Conservation (phyloP, 139 green algal species). For the Micromonas commoda region DNA sequence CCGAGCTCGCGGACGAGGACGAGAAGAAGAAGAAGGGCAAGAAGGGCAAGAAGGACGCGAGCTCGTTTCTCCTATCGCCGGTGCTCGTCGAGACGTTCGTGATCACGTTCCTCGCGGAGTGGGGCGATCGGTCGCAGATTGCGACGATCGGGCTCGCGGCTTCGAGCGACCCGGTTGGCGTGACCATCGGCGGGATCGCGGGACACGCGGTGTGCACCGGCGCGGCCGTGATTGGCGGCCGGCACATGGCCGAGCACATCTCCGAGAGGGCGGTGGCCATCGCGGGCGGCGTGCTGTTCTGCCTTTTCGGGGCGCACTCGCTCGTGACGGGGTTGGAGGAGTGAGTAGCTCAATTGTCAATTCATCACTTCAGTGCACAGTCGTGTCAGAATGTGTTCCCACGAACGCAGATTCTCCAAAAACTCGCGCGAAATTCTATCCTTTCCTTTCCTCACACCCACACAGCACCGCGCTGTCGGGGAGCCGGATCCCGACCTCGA, state of each 20-base stretch:
- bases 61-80: not conserved
- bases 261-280: conserved; percentile 11
- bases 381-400: too few relatives aligned
- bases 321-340: not conserved
- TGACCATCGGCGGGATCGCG: conserved; percentile 80
- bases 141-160: conserved; percentile 54
- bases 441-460: too few relatives aligned
- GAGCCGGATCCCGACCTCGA: too few relatives aligned
- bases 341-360: not conserved
- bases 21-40: conserved; percentile 1
- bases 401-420: too few relatives aligned
- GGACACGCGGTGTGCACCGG: conserved; percentile 80
- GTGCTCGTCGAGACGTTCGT: conserved; percentile 31
- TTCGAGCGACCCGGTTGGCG: conserved; percentile 67
- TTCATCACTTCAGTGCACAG: too few relatives aligned
- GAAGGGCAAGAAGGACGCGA: not conserved
- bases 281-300: conserved; percentile 12
- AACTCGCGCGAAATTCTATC: too few relatives aligned
- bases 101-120: conserved; percentile 39
- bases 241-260: not conserved
- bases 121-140: conserved; percentile 36
- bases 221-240: conserved; percentile 17
- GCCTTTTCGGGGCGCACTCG: conserved; percentile 23
- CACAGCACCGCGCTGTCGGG: too few relatives aligned
- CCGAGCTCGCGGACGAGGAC: conserved; percentile 31